A percentile compares a stretch with the other conserved stretches of the same genome.
These are phyloP conservation scores for Tuber brumale DNA, from an alignment of 495 filamentous ascomycete species.

Conservation along the genomic window DNA sequence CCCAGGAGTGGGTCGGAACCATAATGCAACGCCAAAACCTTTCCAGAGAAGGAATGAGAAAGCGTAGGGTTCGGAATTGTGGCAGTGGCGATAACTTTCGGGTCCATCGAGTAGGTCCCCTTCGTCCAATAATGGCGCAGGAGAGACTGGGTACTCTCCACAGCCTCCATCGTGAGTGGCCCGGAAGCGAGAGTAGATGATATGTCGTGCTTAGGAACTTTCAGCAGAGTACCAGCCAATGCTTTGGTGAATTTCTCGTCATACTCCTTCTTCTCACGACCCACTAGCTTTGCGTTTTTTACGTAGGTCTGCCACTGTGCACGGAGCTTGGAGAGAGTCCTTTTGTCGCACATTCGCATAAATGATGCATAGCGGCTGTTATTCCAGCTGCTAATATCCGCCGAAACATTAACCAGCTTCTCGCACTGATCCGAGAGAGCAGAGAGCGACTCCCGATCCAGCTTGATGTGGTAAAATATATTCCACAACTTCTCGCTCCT, in stretches of 20 bases:
- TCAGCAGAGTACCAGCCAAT: conserved; percentile 2
- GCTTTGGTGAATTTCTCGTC: conserved; percentile 16
- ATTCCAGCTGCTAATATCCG: conserved; percentile 37
- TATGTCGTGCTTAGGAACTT: conserved; percentile 7
- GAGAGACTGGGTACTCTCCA: neutral
- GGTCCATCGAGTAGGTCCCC: conserved; percentile 23
- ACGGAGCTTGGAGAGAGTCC: conserved; percentile 37
- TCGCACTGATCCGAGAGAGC: conserved; percentile 31
- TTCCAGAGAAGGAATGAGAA: conserved; percentile 21
- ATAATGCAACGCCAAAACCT: conserved; percentile 44
- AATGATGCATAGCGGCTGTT: conserved; percentile 32
- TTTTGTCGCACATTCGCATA: conserved; percentile 39
- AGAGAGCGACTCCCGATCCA: conserved; percentile 44
- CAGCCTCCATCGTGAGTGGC: conserved; percentile 24
- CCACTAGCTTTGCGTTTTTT: conserved; percentile 15
- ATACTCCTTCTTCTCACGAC: conserved; percentile 19
- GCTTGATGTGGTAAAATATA: conserved; percentile 51
- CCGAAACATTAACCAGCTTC: conserved; percentile 43
- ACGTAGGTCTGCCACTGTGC: conserved; percentile 27
- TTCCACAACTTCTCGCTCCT: conserved; percentile 47
- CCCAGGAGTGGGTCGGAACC: conserved; percentile 47
- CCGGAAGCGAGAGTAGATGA: conserved; percentile 25
- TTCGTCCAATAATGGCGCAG: conserved; percentile 29
- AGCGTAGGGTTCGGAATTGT: conserved; percentile 45
- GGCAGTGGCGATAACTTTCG: conserved; percentile 10